These are phyloP conservation scores for Madurella mycetomatis DNA, from an alignment of 2,329 filamentous ascomycete species.

Conservation along the genomic window DNA sequence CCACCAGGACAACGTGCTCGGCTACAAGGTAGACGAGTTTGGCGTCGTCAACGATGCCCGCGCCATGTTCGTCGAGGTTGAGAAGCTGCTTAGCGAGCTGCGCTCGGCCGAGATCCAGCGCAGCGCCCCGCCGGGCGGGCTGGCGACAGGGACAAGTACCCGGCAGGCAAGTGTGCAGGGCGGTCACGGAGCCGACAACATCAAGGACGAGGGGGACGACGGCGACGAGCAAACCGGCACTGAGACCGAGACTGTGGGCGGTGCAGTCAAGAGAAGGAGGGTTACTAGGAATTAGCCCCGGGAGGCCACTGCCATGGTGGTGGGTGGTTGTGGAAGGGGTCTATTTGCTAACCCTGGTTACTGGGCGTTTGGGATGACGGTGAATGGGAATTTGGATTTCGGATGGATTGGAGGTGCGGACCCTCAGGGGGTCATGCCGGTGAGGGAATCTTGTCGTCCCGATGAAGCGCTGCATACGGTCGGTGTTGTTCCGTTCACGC, in stretches of 20 bases:
- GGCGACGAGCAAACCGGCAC: slow-evolving; percentile 14
- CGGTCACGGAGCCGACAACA: not conserved
- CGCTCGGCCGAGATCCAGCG: slow-evolving; percentile 64
- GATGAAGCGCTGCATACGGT: no score
- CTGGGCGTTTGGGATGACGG: no score
- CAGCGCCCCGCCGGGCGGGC: slow-evolving; percentile 34
- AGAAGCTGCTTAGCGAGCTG: slow-evolving; percentile 71
- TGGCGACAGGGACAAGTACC: slow-evolving; percentile 9
- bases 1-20: slow-evolving; percentile 37
- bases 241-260: slow-evolving; percentile 11
- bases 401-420: no score
- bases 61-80: slow-evolving; percentile 85
- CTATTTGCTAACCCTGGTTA: no score
- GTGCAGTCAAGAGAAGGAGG: slow-evolving; percentile 20
- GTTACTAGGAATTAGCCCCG: slow-evolving; percentile 2
- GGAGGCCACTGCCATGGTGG: no score
- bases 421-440: no score
- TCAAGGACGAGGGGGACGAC: slow-evolving; percentile 5
- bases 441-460: no score
- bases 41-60: slow-evolving; percentile 82
- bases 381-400: no score
- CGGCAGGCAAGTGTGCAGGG: slow-evolving; percentile 5
- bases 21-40: slow-evolving; percentile 72
- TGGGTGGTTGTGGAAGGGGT: no score
- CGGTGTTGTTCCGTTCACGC: no score